Evolutionary conservation across 163 green algal species (phyloP).

Genomic region (Prototheca stagnorum): DNA sequence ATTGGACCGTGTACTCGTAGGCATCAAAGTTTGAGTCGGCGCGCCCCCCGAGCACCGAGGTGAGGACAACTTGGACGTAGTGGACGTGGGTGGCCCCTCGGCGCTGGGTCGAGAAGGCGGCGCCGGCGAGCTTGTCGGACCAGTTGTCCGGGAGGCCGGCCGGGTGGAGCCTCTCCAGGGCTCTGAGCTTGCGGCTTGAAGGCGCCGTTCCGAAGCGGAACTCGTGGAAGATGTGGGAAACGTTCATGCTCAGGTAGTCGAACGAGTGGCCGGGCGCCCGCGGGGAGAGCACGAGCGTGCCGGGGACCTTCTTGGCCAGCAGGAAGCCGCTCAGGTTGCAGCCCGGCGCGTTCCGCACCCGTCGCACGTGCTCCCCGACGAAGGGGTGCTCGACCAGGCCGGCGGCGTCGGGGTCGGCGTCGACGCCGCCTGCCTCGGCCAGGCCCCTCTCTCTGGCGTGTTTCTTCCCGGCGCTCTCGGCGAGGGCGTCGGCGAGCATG

Average conservation of each 20-base stretch:
- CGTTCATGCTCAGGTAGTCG: slow-evolving; percentile 72
- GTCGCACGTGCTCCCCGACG: slow-evolving; percentile 14
- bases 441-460: no score
- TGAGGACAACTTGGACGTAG: slow-evolving; percentile 73
- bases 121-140: slow-evolving; percentile 66
- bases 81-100: slow-evolving; percentile 68
- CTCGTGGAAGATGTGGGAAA: slow-evolving; percentile 60
- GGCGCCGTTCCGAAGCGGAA: slow-evolving; percentile 20
- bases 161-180: slow-evolving; percentile 42
- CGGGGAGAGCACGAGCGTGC: slow-evolving; percentile 69
- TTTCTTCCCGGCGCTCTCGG: slow-evolving; percentile 45
- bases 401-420: neutral
- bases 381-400: slow-evolving; percentile 16
- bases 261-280: slow-evolving; percentile 68
- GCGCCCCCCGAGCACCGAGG: slow-evolving; percentile 44
- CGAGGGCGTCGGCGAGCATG: slow-evolving; percentile 61
- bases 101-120: slow-evolving; percentile 44
- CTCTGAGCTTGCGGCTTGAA: slow-evolving; percentile 9
- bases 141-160: slow-evolving; percentile 56
- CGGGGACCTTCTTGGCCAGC: slow-evolving; percentile 89
- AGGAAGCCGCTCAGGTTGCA: slow-evolving; percentile 69
- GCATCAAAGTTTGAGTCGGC: slow-evolving; percentile 45
- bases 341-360: slow-evolving; percentile 22
- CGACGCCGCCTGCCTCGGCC: neutral
- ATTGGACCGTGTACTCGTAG: slow-evolving; percentile 86